Evolutionary conservation across 768 basidiomycete genomes (phyloP), one percentile per base, ranked within the genome.

Genomic region (Trametes villosa): DNA sequence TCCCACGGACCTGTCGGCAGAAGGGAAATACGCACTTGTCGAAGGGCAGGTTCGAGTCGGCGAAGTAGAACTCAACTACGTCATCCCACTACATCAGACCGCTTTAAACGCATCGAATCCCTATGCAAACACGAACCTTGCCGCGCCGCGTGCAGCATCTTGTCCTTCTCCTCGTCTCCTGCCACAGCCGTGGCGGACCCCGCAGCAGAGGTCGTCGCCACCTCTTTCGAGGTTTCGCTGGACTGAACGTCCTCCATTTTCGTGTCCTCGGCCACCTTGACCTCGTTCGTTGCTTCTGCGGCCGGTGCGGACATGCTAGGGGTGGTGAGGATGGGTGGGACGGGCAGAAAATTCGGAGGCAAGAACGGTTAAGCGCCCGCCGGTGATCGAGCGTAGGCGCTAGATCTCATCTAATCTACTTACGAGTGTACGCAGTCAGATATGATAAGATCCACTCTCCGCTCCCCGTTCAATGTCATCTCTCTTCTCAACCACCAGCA

Each of bases 21-120:
- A 26, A 9, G 8, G 27, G 22, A 22, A 2, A 5, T 47, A 65
- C 56, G 55, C 68, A 89, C 89, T 86, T 91, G 81, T 94, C 92
- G 65, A 85, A 94, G 1, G 96, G 96, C 53, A 98, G 83, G 75
- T 98, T 97, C n/a, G 94, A 84, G 75, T 96, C 94, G 52, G 91
- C 91, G 76, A 98, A 95, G 79, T 98, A 97, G 75, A 97, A 98
- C 72, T 95, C 92, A 68, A 96, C 96, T 97, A 45, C 33, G 52
- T 26, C 9, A 40, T 27, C 9, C n/a, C 11, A 29, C 13, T 46
- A 59, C 1, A 57, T 34, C 22, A 20, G 53, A 15, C n/a, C n/a
- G n/a, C n/a, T n/a, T n/a, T n/a, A n/a, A n/a, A n/a, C n/a, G n/a
- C n/a, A n/a, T n/a, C n/a, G n/a, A 13, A 15, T 13, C 27, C 31